phyloP scores from a whole-genome alignment of 1,284 basidiomycete genomes.

The Ceratobasidium sp. region DNA sequence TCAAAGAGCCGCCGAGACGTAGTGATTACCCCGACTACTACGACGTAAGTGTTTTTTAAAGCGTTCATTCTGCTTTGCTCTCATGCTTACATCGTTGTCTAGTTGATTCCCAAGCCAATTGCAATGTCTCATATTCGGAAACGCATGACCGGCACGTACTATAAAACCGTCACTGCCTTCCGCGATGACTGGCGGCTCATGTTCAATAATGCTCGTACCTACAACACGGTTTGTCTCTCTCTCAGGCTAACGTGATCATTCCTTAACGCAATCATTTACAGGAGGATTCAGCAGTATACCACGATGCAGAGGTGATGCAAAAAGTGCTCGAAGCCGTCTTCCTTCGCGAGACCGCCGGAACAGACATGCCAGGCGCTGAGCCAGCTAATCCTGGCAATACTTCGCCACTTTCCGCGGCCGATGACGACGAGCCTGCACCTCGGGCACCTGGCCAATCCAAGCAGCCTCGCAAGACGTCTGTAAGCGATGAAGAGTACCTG shows the following conservation, averaged over 20 bases:
- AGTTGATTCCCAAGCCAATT: conserved; percentile 76
- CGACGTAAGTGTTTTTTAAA: background rate
- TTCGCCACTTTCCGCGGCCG: conserved; percentile 16
- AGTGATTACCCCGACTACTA: conserved; percentile 56
- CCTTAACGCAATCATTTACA: conserved; percentile 48
- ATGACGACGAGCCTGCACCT: conserved; percentile 31
- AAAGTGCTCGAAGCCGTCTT: conserved; percentile 73
- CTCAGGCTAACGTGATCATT: background rate
- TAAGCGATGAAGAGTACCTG: conserved; percentile 33
- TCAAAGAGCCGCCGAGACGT: conserved; percentile 79
- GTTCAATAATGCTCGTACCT: conserved; percentile 92
- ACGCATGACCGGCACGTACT: conserved; percentile 73
- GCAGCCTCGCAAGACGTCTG: conserved; percentile 11
- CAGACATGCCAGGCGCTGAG: conserved; percentile 40
- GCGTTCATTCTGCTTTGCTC: background rate
- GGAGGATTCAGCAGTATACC: conserved; percentile 90
- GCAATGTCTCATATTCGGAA: conserved; percentile 88
- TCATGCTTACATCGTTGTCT: conserved; percentile 93
- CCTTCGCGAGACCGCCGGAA: conserved; percentile 40
- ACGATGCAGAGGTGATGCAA: conserved; percentile 92
- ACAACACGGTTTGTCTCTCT: conserved; percentile 59
- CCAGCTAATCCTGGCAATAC: conserved; percentile 25
- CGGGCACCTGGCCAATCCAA: conserved; percentile 12
- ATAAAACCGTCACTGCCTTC: conserved; percentile 79
- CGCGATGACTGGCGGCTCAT: conserved; percentile 86